phyloP scores from a whole-genome alignment of 73 alveolate genomes.

The Tetrahymena malaccensis region DNA sequence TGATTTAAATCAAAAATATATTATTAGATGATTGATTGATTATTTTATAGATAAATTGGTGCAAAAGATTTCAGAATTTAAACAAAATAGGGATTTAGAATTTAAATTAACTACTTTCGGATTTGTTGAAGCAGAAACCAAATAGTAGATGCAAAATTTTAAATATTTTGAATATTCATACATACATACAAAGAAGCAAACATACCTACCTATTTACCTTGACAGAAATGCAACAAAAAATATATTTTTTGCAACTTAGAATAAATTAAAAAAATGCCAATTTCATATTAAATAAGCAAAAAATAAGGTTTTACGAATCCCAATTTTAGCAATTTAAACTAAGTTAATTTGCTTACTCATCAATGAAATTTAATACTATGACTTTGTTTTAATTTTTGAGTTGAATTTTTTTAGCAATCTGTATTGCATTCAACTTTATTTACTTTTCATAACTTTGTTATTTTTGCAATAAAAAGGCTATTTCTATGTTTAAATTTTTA shows the following conservation, averaged over 20 bases:
- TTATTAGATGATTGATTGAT: background rate
- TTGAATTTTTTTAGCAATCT: background rate
- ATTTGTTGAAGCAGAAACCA: background rate
- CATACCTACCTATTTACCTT: no score
- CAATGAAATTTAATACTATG: background rate
- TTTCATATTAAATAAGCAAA: no score
- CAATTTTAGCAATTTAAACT: background rate
- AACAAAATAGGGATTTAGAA: background rate
- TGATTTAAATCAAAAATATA: background rate
- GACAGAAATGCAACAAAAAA: background rate
- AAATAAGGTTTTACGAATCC: no score
- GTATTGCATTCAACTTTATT: background rate
- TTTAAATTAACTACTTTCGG: background rate
- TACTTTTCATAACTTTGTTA: no score
- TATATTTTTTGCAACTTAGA: background rate
- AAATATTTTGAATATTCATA: background rate
- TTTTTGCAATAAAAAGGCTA: background rate
- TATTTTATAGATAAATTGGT: background rate
- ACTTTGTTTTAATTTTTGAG: background rate
- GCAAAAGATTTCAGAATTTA: background rate
- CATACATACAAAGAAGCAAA: no score
- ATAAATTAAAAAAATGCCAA: no score
- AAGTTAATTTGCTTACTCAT: background rate
- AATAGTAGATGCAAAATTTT: background rate
- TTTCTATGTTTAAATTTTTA: background rate